These are phyloP conservation scores for Aspergillus vadensis DNA, from an alignment of 2,329 filamentous ascomycete species.

Conservation along the genomic window DNA sequence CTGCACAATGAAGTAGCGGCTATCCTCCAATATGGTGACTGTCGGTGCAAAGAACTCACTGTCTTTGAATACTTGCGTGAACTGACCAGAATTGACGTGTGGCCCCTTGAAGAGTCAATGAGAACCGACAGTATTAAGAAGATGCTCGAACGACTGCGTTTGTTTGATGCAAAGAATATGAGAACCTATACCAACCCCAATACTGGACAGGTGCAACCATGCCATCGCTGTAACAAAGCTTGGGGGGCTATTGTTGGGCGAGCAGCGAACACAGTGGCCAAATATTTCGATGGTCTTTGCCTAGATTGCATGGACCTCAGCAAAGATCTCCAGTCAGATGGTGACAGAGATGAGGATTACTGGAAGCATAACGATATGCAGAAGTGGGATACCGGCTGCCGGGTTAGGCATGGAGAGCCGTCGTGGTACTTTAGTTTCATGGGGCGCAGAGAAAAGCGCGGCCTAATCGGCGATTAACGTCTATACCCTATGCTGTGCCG, in stretches of 20 bases:
- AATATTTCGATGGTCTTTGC: constrained; percentile 14
- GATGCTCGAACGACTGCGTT: neutral
- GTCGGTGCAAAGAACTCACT: constrained; percentile 4
- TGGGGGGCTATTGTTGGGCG: neutral
- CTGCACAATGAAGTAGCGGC: neutral
- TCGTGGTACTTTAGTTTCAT: constrained; percentile 14
- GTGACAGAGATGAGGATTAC: constrained; percentile 9
- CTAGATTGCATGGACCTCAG: constrained; percentile 11
- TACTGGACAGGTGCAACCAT: neutral
- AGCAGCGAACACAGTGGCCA: neutral
- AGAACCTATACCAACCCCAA: neutral
- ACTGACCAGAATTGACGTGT: neutral
- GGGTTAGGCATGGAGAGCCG: constrained; percentile 4
- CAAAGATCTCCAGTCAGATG: neutral
- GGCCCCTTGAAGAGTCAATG: constrained; percentile 5
- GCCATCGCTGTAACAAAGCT: neutral
- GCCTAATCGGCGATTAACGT: neutral
- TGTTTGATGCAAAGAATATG: neutral
- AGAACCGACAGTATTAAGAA: neutral
- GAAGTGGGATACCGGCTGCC: neutral
- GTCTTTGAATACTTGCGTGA: constrained; percentile 2
- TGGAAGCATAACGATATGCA: neutral
- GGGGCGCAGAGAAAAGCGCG: constrained; percentile 9
- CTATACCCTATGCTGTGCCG: too few relatives aligned
- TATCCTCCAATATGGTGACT: neutral